A percentile compares a stretch with the other conserved stretches of the same genome.
phyloP scores from a whole-genome alignment of 1,284 basidiomycete species.

The Pisolithus thermaeus region DNA sequence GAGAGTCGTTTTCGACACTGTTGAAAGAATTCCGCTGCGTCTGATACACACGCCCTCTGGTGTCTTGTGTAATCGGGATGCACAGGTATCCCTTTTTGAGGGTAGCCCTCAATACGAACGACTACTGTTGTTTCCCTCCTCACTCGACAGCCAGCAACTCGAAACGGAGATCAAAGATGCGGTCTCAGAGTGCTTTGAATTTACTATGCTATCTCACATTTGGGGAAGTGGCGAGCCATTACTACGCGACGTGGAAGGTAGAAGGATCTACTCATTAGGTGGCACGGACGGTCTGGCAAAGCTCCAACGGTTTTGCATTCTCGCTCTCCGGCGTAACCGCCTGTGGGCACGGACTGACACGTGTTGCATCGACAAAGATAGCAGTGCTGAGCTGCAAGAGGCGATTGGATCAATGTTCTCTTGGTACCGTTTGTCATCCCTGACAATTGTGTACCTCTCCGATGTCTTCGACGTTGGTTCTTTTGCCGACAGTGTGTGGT shows the following conservation, averaged over 20 bases:
- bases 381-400: too few relatives aligned
- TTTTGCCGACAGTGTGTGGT: too few relatives aligned
- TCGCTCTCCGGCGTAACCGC: constrained; percentile 13
- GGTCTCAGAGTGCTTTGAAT: neutral
- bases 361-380: too few relatives aligned
- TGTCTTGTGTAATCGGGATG: neutral
- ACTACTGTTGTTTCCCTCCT: too few relatives aligned
- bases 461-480: too few relatives aligned
- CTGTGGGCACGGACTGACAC: constrained; percentile 17
- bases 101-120: neutral
- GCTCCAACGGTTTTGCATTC: constrained; percentile 17
- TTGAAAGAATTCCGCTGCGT: neutral
- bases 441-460: too few relatives aligned
- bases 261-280: neutral
- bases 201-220: neutral
- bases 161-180: neutral
- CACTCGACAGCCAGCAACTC: too few relatives aligned
- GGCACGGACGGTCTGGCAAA: constrained; percentile 5
- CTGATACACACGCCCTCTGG: neutral
- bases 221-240: neutral
- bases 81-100: neutral
- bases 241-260: too few relatives aligned
- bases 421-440: too few relatives aligned
- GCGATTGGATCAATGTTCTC: too few relatives aligned
- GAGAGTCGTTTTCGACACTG: neutral